Base-by-base conservation (phyloP, 2,329 filamentous ascomycete genomes). In the Fusarium irregulare region DNA sequence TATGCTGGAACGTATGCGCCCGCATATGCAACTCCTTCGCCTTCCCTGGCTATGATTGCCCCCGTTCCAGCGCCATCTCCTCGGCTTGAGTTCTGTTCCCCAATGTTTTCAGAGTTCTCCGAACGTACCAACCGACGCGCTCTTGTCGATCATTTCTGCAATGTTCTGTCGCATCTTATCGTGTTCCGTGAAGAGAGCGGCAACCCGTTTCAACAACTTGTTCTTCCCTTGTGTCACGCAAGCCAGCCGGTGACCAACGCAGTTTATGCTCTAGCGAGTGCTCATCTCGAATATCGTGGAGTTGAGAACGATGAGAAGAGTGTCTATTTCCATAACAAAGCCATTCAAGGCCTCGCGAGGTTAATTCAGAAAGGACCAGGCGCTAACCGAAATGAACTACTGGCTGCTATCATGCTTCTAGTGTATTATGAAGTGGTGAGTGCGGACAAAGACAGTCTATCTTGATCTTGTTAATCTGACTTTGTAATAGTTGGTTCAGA, bases 211-310 rank as follows among this genome's bases (percentile, higher is more conserved):
- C 86, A 88, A 69, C 87, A 89, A 71, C 80, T 90, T 16, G 85
- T 90, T 11, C 78, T 90, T n/a, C 88, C 88, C 4, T 80, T 91
- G 41, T 87, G 86, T 4, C 82, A 85, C 50, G 81, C 76, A 45
- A 88, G 86, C 73, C 81, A 82, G 1, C 85, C 87, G 2, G 85
- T 97, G 6, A 92, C 92, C 78, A 93, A 96, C 75, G 93, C 94
- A 12, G 91, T 98, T 64, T 94, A 93, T 62, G 93, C 94, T 1
- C 83, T 98, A 10, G 89, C 93, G 1, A 92, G 92, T 60, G 95
- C 94, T 62, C 96, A 97, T 77, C 83, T 97, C 61, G 92, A 95
- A 70, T 93, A 87, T 50, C 80, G 87, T 27, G 86, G 86, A 3
- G 80, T 87, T 8, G 79, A 84, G 27, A 85, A 84, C 23, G 76